phyloP scores from a whole-genome alignment of 371 early-diverging fungal species.

The Syncephalastrum sp. region DNA sequence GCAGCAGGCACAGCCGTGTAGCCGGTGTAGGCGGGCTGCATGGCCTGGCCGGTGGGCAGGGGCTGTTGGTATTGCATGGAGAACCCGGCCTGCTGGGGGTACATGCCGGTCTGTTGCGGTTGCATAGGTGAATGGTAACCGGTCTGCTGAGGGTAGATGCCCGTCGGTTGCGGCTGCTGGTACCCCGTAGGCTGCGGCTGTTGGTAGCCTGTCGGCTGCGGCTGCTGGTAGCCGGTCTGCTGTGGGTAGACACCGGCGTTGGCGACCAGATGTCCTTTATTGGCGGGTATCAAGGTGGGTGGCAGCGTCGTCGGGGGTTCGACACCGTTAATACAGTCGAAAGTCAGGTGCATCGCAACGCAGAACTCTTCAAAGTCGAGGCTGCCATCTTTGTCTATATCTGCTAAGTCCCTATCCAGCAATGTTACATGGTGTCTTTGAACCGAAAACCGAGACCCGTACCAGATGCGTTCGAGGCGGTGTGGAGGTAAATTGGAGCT shows the following conservation, averaged over 20 bases:
- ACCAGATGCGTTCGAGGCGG: conserved; percentile 76
- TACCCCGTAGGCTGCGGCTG: conserved; percentile 26
- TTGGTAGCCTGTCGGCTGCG: conserved; percentile 27
- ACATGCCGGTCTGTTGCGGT: conserved; percentile 29
- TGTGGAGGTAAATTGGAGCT: conserved; percentile 69
- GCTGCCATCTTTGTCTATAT: conserved; percentile 86
- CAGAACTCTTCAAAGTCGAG: conserved; percentile 90
- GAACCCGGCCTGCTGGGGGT: conserved; percentile 5
- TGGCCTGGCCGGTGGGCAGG: conserved; percentile 11
- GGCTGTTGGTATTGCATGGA: conserved; percentile 29
- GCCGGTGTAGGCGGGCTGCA: conserved; percentile 18
- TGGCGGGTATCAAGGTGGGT: conserved; percentile 47
- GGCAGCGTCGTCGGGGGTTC: conserved; percentile 63
- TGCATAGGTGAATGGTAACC: conserved; percentile 19
- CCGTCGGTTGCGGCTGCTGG: conserved; percentile 33
- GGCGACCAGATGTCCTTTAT: conserved; percentile 29
- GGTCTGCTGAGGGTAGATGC: conserved; percentile 24
- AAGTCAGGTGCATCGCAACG: conserved; percentile 79
- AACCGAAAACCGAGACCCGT: conserved; percentile 6
- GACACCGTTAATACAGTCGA: conserved; percentile 62
- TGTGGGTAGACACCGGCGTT: conserved; percentile 29
- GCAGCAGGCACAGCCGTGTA: conserved; percentile 21
- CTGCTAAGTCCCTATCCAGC: conserved; percentile 72
- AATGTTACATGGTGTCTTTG: not conserved
- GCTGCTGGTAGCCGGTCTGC: conserved; percentile 28